Base-by-base conservation (phyloP, 345 rosid species). In the Aquilaria sinensis region DNA sequence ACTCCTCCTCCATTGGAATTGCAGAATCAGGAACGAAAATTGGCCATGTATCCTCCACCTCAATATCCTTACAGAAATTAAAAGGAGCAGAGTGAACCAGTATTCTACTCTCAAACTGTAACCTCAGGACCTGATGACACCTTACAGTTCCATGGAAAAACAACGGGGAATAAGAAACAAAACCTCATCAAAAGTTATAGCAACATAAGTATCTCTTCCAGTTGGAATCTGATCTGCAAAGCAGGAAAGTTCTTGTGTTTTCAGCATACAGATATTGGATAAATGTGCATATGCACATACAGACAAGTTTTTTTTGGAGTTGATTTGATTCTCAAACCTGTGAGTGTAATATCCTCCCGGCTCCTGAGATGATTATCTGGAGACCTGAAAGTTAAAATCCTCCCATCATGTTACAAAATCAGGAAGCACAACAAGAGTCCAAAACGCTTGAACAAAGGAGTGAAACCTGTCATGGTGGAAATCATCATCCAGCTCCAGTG, bases 111-210 rank as follows among this genome's bases (percentile, higher is more conserved):
- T 59, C 16, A 51, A 29, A 55, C 49, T 34, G 48, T 31, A 68
- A 65, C 56, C 59, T 47, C 32, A 31, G 43, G 54, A 47, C 31
- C 51, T 12, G n/a, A 9, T 34, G 68, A 51, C 15, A 65, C 58
- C 31, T 41, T 7, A 62, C 14, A 33, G 30, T 51, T 12, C 15
- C 62, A 47, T 15, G 0, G 32, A 62, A 49, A 23, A 10, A 5
- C 14, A 23, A 33, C 41, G 7, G 10, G 12, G 65, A 62, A 62
- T 14, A 55, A 31, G 32, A 69, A 13, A 37, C 11, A 60, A 54
- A 50, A 86, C 97, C 83, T 90, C 95, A 54, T 86, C 90, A 56
- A 94, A 83, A 31, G 85, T 62, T 67, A 90, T 48, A 53, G 85
- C 80, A 66, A 88, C 79, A 69, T 82, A 90, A 75, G 83, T 78